A percentile compares a stretch with the other conserved stretches of the same genome.
These are phyloP conservation scores for Penicillium manginii DNA, from an alignment of 495 filamentous ascomycete species.

Conservation along the genomic window DNA sequence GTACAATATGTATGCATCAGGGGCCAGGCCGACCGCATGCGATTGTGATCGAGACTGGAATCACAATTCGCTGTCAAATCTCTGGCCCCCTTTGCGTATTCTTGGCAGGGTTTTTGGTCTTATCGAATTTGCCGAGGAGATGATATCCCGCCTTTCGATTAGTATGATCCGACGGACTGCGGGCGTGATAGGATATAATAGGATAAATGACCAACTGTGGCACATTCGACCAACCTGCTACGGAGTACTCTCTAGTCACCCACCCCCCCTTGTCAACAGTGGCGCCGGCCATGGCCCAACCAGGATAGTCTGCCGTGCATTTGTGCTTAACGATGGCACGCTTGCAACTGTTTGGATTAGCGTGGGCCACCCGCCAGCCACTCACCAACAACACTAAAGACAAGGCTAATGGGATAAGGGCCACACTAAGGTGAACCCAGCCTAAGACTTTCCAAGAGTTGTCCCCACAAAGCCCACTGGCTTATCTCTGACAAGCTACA, in stretches of 20 bases:
- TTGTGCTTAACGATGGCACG: background rate
- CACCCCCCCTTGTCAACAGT: background rate
- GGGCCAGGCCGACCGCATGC: background rate
- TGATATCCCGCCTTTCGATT: background rate
- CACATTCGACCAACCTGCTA: background rate
- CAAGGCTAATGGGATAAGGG: constrained; percentile 13
- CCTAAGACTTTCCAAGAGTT: background rate
- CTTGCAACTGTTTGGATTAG: constrained; percentile 2
- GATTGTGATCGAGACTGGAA: background rate
- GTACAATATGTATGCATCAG: no score
- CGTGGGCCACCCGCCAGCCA: background rate
- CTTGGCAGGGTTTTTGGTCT: background rate
- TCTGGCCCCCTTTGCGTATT: background rate
- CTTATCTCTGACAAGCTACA: constrained; percentile 33
- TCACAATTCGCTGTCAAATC: background rate
- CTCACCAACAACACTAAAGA: background rate
- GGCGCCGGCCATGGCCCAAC: constrained; percentile 10
- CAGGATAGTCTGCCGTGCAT: background rate
- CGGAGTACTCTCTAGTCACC: no score
- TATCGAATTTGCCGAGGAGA: background rate
- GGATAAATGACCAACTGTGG: background rate
- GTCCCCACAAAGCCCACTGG: constrained; percentile 10
- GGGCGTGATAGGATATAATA: background rate
- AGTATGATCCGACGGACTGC: background rate
- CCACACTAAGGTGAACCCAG: constrained; percentile 9